A percentile compares a stretch with the other conserved stretches of the same genome.
Evolutionary conservation across 164 flowering plant species (phyloP).

Genomic region (Macadamia tetraphylla): DNA sequence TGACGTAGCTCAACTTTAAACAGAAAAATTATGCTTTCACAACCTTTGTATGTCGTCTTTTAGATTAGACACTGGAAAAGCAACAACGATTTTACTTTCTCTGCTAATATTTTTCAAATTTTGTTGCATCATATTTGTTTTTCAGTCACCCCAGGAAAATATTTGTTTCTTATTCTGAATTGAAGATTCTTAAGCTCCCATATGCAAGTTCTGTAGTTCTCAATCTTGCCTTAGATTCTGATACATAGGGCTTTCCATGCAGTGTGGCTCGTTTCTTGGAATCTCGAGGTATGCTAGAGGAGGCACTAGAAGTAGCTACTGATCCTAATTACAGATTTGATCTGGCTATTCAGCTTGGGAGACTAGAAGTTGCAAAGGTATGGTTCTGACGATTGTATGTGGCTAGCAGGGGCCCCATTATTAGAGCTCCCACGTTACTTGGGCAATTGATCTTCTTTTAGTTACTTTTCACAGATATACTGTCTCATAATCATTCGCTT

Average conservation of each 20-base stretch:
- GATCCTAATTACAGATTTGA: conserved; percentile 1
- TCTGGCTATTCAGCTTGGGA: neutral
- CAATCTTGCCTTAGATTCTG: neutral
- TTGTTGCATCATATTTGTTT: neutral
- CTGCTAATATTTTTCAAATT: neutral
- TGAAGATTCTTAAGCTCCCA: neutral
- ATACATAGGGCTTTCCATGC: neutral
- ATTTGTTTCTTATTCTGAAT: neutral
- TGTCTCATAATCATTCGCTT: neutral
- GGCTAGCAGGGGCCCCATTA: neutral
- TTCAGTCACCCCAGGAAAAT: neutral
- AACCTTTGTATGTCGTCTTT: no score
- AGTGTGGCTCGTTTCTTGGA: conserved; percentile 1
- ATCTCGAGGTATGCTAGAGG: conserved; percentile 1
- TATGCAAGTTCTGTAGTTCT: neutral
- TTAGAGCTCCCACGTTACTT: no score
- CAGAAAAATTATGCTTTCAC: no score
- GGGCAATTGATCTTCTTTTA: no score
- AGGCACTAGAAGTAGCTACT: neutral
- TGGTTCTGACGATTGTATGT: neutral
- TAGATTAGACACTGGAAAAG: neutral
- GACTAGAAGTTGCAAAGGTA: conserved; percentile 1
- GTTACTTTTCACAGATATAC: neutral
- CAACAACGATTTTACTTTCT: neutral
- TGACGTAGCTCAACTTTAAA: no score